Evolutionary conservation across 2,329 filamentous ascomycete species (phyloP).

Genomic region (Penicillium psychrosexuale): DNA sequence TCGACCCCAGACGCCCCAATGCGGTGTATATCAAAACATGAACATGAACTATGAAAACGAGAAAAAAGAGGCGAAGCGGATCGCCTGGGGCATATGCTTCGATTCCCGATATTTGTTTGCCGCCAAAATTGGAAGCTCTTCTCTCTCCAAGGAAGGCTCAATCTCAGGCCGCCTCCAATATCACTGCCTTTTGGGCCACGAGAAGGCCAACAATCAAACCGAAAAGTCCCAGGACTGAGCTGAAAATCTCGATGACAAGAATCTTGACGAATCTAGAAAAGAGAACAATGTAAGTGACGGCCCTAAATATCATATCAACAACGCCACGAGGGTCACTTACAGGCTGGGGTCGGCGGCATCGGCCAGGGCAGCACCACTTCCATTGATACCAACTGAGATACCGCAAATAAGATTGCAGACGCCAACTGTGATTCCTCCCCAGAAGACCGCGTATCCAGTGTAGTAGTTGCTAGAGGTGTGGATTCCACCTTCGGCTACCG

Average conservation of each 20-base stretch:
- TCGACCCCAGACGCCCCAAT: conserved; percentile 40
- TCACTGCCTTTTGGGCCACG: conserved; percentile 75
- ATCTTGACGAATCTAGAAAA: conserved; percentile 87
- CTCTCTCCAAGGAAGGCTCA: conserved; percentile 1
- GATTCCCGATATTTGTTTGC: conserved; percentile 11
- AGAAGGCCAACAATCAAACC: conserved; percentile 92
- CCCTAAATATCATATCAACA: neutral
- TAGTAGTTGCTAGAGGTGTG: conserved; percentile 81
- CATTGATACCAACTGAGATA: conserved; percentile 96
- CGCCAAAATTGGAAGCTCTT: conserved; percentile 17
- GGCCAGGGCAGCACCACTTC: conserved; percentile 90
- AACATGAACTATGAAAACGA: conserved; percentile 22
- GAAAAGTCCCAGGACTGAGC: conserved; percentile 92
- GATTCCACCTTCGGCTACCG: conserved; percentile 61
- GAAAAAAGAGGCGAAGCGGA: conserved; percentile 17
- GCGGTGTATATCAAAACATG: conserved; percentile 35
- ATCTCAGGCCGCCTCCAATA: conserved; percentile 54
- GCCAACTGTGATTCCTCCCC: conserved; percentile 90
- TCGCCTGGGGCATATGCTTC: conserved; percentile 14
- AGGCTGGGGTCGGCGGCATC: conserved; percentile 89
- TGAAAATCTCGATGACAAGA: conserved; percentile 98
- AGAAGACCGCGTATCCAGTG: conserved; percentile 93
- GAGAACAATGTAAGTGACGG: neutral
- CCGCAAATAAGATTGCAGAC: conserved; percentile 95
- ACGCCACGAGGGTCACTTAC: conserved; percentile 53